phyloP scores from a whole-genome alignment of 2,329 filamentous ascomycete species.

The Botryotinia globosa region DNA sequence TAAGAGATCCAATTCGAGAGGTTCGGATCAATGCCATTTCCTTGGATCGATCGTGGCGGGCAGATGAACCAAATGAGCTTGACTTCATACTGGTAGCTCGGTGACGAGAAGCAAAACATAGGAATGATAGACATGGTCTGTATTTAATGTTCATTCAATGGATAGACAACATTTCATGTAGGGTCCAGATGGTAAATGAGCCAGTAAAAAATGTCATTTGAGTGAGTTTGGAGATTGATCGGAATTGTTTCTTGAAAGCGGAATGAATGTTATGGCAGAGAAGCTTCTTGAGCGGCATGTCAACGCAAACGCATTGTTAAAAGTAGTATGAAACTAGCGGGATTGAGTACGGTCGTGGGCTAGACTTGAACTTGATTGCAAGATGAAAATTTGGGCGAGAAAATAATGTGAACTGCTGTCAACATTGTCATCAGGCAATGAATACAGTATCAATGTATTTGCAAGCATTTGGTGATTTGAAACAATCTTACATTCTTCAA shows the following conservation, averaged over 20 bases:
- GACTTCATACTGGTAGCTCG: constrained; percentile 9
- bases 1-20: background rate
- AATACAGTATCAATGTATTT: background rate
- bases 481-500: constrained; percentile 1
- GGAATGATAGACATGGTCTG: background rate
- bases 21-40: background rate
- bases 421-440: background rate
- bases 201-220: constrained; percentile 5
- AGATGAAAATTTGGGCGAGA: background rate
- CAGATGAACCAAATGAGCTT: background rate
- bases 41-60: background rate
- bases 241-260: constrained; percentile 1
- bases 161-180: background rate
- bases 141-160: constrained; percentile 15
- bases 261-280: background rate
- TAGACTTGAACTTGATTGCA: background rate
- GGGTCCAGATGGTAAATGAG: background rate
- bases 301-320: background rate
- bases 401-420: background rate
- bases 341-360: too few relatives aligned
- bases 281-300: background rate
- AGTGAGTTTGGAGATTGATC: background rate
- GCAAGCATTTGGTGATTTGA: background rate
- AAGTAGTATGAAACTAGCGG: background rate
- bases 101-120: background rate